A percentile compares a stretch with the other conserved stretches of the same genome.
Conservation (phyloP, 1,284 basidiomycete genomes). For the Cryptococcus floricola region DNA sequence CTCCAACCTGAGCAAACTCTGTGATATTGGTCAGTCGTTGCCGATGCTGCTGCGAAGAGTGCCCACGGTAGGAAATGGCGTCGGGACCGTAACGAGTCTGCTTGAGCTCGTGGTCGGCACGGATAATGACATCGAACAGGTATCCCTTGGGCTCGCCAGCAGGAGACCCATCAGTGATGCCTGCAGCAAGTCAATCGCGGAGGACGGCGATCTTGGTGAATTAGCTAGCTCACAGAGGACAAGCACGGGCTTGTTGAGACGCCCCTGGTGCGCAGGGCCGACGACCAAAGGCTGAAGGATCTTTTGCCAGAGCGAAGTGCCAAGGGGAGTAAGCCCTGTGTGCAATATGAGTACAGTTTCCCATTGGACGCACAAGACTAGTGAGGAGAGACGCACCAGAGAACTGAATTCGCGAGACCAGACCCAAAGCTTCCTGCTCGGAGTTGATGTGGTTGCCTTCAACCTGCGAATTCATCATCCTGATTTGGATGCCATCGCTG, state of each 20-base stretch:
- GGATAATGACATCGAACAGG: constrained; percentile 46
- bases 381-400: constrained; percentile 29
- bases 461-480: constrained; percentile 51
- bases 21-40: neutral
- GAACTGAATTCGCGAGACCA: constrained; percentile 50
- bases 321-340: constrained; percentile 46
- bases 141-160: constrained; percentile 49
- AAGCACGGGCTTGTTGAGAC: constrained; percentile 51
- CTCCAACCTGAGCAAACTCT: constrained; percentile 51
- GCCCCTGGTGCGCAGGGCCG: constrained; percentile 43
- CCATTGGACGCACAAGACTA: too few species aligned
- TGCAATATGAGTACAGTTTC: too few species aligned
- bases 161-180: constrained; percentile 49
- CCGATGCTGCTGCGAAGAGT: neutral
- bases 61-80: constrained; percentile 45
- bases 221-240: constrained; percentile 32
- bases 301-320: constrained; percentile 50
- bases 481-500: constrained; percentile 51
- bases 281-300: constrained; percentile 51
- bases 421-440: constrained; percentile 46
- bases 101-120: constrained; percentile 43
- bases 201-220: neutral
- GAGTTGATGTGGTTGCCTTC: constrained; percentile 51
- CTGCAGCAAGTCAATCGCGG: neutral
- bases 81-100: constrained; percentile 49